Conservation (phyloP, 2,329 filamentous ascomycete species). For the Aschersonia sp. region DNA sequence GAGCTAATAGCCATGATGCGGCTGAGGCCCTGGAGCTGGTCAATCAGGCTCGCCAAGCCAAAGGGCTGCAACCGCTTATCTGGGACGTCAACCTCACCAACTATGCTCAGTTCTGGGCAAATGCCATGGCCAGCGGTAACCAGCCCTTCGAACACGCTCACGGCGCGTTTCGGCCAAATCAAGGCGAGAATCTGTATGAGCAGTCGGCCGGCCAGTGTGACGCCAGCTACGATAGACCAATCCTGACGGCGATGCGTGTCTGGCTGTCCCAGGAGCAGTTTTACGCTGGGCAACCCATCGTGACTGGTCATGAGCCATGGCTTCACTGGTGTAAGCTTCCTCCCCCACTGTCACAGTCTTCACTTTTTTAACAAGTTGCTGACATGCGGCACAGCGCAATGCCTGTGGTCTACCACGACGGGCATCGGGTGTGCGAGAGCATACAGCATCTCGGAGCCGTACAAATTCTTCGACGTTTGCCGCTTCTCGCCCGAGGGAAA, state of each 20-base stretch:
- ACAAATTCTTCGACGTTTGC: constrained; percentile 19
- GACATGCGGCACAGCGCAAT: constrained; percentile 14
- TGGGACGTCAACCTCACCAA: constrained; percentile 16
- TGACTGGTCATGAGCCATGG: constrained; percentile 18
- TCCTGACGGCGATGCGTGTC: constrained; percentile 13
- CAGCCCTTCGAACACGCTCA: constrained; percentile 17
- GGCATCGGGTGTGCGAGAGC: constrained; percentile 19
- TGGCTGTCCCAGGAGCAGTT: constrained; percentile 17
- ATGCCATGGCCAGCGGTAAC: constrained; percentile 15
- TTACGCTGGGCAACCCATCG: constrained; percentile 16
- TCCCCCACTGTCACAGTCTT: not conserved
- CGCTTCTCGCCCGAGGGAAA: constrained; percentile 20
- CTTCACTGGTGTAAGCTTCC: constrained; percentile 19
- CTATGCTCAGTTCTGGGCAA: constrained; percentile 20
- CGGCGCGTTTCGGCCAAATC: constrained; percentile 14
- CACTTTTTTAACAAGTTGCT: not conserved
- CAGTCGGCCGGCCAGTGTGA: constrained; percentile 16
- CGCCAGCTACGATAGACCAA: constrained; percentile 12
- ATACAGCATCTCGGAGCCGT: constrained; percentile 15
- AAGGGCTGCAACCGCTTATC: constrained; percentile 12
- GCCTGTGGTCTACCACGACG: constrained; percentile 19
- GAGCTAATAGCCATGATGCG: constrained; percentile 10
- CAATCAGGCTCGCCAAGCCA: constrained; percentile 16
- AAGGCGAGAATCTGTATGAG: constrained; percentile 20
- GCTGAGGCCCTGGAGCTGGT: constrained; percentile 12